phyloP scores from a whole-genome alignment of 768 basidiomycete genomes.

The Panaeolus papilionaceus region DNA sequence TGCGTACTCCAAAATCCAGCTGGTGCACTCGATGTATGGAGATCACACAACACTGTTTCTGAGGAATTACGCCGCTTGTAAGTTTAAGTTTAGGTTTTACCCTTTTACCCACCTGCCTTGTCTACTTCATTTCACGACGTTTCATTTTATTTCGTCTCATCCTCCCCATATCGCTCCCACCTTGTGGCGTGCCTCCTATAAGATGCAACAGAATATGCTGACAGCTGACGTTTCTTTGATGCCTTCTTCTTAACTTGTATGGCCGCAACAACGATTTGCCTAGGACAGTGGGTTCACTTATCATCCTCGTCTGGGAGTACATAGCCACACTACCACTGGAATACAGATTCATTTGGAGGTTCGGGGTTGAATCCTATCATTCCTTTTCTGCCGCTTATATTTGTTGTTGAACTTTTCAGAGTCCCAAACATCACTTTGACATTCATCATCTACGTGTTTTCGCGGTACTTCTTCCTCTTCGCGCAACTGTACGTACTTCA shows the following conservation, averaged over 20 bases:
- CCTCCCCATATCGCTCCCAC: neutral
- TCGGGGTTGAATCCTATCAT: neutral
- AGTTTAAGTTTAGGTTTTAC: conserved; percentile 1
- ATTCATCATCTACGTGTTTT: neutral
- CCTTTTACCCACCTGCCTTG: neutral
- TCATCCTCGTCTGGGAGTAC: neutral
- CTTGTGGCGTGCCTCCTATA: neutral
- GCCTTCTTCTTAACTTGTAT: neutral
- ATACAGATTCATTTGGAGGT: conserved; percentile 10
- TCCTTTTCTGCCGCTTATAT: neutral
- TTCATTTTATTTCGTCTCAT: too few relatives aligned
- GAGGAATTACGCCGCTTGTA: conserved; percentile 4
- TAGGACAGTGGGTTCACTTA: conserved; percentile 1
- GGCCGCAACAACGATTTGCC: neutral
- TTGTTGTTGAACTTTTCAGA: neutral
- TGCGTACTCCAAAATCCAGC: neutral
- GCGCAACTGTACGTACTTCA: neutral
- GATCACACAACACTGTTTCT: conserved; percentile 2
- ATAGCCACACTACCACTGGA: neutral
- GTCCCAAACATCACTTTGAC: neutral
- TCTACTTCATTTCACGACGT: neutral
- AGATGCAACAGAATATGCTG: neutral
- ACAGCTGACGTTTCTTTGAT: neutral
- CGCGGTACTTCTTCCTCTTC: neutral
- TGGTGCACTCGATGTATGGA: neutral